Evolutionary conservation across 176 grass and related monocot species (phyloP), one percentile per base, ranked within the genome.

Genomic region (Hyparrhenia diplandra): DNA sequence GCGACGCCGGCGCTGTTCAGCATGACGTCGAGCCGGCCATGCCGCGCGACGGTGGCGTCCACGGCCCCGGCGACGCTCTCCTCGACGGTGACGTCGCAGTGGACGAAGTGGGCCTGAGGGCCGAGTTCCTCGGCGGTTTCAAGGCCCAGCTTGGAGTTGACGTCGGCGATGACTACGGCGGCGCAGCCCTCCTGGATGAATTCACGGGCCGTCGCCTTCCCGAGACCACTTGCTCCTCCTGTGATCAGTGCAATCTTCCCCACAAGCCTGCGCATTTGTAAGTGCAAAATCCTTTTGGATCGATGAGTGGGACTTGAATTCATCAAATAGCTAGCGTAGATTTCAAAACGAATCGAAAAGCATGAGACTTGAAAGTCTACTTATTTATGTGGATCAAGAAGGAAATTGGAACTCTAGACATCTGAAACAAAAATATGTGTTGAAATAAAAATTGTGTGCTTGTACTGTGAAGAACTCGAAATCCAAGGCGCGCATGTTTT

Each of bases 221-320:
- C 94, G 0, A 91, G 86, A 42, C 94, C 94, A 14, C 86, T 84
- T 18, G 91, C 87, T 64, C 94, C 94, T 1, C 91, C 94, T 14
- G 94, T 93, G 68, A 97, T 78, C 20, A 97, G 25, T 10, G 94
- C 94, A 29, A 93, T 64, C 79, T 91, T 97, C 6, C 93, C 88
- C 32, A 87, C 76, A 3, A 97, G 45, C 36, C 90, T 93, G 58
- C n/a, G 18, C 3, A n/a, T 20, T 66, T 34, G 0, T 3, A 30
- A 31, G 2, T 2, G 7, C 6, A 54, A 54, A 21, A 55, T 55
- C 18, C 1, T 6, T 8, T 23, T 1, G 2, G 8, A 10, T 57
- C 3, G 52, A n/a, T 49, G 46, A 16, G 16, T 49, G 45, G 45
- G 4, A n/a, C n/a, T n/a, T n/a, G n/a, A n/a, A n/a, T n/a, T n/a